Evolutionary conservation across 2,329 filamentous ascomycete species (phyloP).

Genomic region (Calonectria pauciramosa): DNA sequence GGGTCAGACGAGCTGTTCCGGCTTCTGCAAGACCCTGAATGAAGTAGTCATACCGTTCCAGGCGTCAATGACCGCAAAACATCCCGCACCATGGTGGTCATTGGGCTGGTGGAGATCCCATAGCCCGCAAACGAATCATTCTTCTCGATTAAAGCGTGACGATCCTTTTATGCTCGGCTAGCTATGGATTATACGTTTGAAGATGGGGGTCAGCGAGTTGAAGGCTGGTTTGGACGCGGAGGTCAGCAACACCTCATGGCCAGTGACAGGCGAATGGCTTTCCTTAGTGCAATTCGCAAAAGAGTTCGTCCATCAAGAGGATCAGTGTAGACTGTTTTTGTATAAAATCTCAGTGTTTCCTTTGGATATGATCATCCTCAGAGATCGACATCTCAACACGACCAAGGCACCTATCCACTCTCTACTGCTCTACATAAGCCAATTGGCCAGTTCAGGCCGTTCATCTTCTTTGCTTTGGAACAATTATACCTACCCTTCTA

Average conservation of each 20-base stretch:
- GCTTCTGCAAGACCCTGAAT: constrained; percentile 4
- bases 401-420: background rate
- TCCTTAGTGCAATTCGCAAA: background rate
- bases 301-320: background rate
- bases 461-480: no score
- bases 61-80: constrained; percentile 1
- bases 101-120: background rate
- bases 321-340: background rate
- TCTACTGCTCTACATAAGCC: background rate
- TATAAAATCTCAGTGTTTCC: constrained; percentile 13
- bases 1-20: background rate
- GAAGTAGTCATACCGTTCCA: background rate
- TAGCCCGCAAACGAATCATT: constrained; percentile 15
- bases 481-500: background rate
- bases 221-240: constrained; percentile 1
- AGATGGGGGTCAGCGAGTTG: constrained; percentile 18
- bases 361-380: background rate
- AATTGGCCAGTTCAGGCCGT: background rate
- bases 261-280: background rate
- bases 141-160: constrained; percentile 14
- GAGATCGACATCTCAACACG: background rate
- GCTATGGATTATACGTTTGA: background rate
- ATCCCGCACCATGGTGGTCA: constrained; percentile 16
- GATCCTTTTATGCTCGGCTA: constrained; percentile 10
- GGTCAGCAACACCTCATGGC: constrained; percentile 11